These are phyloP conservation scores for Stylosanthes scabra DNA, from an alignment of 331 rosid genomes.

Conservation along the genomic window DNA sequence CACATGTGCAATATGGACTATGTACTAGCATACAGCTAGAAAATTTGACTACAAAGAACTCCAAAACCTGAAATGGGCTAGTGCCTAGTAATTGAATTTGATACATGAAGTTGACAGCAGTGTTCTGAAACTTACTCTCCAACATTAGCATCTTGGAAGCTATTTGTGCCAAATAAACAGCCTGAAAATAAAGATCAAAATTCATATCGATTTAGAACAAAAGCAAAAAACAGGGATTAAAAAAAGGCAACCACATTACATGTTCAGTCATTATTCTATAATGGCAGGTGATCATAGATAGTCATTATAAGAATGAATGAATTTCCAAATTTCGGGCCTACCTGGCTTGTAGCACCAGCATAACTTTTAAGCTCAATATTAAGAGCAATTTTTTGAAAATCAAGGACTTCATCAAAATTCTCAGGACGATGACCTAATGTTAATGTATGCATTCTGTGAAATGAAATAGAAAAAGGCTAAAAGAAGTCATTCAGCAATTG, in stretches of 20 bases:
- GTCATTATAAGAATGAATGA: neutral
- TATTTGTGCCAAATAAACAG: slow-evolving; percentile 49
- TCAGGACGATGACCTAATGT: slow-evolving; percentile 45
- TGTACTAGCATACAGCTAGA: neutral
- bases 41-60: neutral
- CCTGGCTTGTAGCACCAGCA: slow-evolving; percentile 62
- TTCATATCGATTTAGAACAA: neutral
- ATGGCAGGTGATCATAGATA: neutral
- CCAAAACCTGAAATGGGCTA: neutral
- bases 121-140: slow-evolving; percentile 48
- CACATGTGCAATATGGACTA: neutral
- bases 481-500: neutral
- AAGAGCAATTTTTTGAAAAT: slow-evolving; percentile 51
- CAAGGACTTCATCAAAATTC: slow-evolving; percentile 53
- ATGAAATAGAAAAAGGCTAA: neutral
- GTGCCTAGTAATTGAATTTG: slow-evolving; percentile 31
- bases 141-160: slow-evolving; percentile 51
- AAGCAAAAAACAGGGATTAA: neutral
- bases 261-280: neutral
- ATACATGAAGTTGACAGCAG: slow-evolving; percentile 33
- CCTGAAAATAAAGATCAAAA: slow-evolving; percentile 31
- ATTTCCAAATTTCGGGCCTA: slow-evolving; percentile 14
- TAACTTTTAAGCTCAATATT: slow-evolving; percentile 62
- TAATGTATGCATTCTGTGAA: slow-evolving; percentile 54
- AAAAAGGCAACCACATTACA: neutral